phyloP scores from a whole-genome alignment of 78 protist genomes.

The Guillardia theta region DNA sequence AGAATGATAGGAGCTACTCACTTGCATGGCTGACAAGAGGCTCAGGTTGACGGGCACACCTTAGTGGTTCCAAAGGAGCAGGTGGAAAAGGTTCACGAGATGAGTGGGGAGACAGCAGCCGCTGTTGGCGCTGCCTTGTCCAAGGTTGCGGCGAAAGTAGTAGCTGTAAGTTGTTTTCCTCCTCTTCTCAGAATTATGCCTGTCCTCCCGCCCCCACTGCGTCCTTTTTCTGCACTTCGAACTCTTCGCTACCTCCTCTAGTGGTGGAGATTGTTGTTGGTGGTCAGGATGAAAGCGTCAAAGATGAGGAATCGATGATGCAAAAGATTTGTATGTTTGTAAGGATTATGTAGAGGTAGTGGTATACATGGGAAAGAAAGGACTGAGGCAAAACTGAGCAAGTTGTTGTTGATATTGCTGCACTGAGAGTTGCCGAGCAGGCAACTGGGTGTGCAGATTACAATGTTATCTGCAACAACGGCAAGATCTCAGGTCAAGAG shows the following conservation, averaged over 20 bases:
- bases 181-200: background rate
- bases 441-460: background rate
- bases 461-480: background rate
- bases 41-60: background rate
- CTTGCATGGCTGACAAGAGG: background rate
- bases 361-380: too few species aligned
- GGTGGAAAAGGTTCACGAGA: background rate
- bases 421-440: too few species aligned
- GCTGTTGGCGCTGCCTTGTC: background rate
- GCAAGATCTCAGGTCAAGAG: background rate
- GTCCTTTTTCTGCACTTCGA: background rate
- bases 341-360: too few species aligned
- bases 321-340: too few species aligned
- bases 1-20: background rate
- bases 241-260: too few species aligned
- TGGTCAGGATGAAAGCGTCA: too few species aligned
- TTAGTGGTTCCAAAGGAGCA: background rate
- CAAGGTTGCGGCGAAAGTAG: constrained; percentile 2
- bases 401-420: too few species aligned
- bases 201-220: background rate
- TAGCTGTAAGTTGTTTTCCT: background rate
- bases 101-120: background rate
- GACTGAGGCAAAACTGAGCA: too few species aligned
- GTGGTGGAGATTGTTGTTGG: too few species aligned
- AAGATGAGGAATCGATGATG: too few species aligned